A percentile compares a stretch with the other conserved stretches of the same genome.
Conservation (phyloP, 1,284 basidiomycete genomes). For the Gomphus bonarii region DNA sequence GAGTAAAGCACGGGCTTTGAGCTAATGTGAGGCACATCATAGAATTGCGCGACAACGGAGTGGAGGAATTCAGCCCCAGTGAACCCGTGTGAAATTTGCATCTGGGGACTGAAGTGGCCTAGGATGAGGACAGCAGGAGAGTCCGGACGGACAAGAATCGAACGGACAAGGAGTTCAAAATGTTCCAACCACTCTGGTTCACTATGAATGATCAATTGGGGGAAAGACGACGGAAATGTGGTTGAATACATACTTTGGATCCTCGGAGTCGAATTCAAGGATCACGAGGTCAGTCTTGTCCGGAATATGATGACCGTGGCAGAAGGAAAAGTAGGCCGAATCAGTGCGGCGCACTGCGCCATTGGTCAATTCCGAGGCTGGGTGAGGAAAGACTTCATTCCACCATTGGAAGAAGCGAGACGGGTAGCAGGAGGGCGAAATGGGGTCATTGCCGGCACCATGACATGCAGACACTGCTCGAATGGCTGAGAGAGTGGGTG, state of each 20-base stretch:
- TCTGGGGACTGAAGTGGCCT: conserved; percentile 84
- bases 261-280: conserved; percentile 85
- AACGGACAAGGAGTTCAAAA: conserved; percentile 87
- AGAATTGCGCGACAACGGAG: conserved; percentile 84
- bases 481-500: not conserved
- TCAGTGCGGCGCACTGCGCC: conserved; percentile 84
- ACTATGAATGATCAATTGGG: conserved; percentile 28
- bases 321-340: conserved; percentile 89
- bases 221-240: not conserved
- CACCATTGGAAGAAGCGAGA: conserved; percentile 91
- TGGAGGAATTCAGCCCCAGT: conserved; percentile 84
- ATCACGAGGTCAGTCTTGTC: conserved; percentile 89
- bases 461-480: conserved; percentile 78
- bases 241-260: conserved; percentile 53
- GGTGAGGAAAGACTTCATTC: conserved; percentile 90
- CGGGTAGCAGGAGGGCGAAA: conserved; percentile 81
- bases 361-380: conserved; percentile 89
- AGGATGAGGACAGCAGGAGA: conserved; percentile 84
- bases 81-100: conserved; percentile 70
- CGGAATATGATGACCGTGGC: conserved; percentile 83
- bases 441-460: conserved; percentile 85
- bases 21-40: conserved; percentile 88
- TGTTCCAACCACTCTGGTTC: conserved; percentile 65
- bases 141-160: conserved; percentile 79
- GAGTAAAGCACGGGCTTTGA: conserved; percentile 76